phyloP scores from a whole-genome alignment of 2,329 filamentous ascomycete species.

The Tolypocladium ophioglossoides region DNA sequence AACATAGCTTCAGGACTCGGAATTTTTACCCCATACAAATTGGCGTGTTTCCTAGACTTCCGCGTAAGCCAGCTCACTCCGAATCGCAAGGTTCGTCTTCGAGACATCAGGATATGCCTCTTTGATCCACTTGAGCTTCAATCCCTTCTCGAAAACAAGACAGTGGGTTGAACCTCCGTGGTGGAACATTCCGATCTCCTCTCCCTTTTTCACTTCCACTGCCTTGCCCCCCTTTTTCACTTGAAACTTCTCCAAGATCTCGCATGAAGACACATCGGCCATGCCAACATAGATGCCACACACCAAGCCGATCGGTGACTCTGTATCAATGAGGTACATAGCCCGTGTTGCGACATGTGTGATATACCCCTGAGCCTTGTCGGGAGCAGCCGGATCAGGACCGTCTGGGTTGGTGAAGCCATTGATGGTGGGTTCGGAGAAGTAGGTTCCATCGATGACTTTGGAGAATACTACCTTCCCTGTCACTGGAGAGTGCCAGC shows the following conservation, averaged over 20 bases:
- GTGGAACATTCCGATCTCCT: constrained; percentile 64
- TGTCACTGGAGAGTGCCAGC: constrained; percentile 54
- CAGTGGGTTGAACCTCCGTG: constrained; percentile 59
- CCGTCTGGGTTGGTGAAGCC: constrained; percentile 5
- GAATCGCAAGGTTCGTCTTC: constrained; percentile 8
- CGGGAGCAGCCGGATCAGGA: constrained; percentile 8
- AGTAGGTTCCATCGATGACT: constrained; percentile 51
- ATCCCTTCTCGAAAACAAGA: constrained; percentile 46
- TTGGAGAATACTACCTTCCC: constrained; percentile 44
- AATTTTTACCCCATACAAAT: too few relatives aligned
- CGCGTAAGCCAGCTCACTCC: constrained; percentile 8
- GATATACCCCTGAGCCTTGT: constrained; percentile 48
- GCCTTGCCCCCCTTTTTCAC: not conserved
- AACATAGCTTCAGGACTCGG: too few relatives aligned
- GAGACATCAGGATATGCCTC: constrained; percentile 6
- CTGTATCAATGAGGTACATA: constrained; percentile 56
- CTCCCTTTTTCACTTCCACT: constrained; percentile 38
- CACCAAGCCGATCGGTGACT: constrained; percentile 56
- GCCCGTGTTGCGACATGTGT: constrained; percentile 52
- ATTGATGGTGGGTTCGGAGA: constrained; percentile 32
- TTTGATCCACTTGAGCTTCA: constrained; percentile 24
- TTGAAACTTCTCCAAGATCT: constrained; percentile 26
- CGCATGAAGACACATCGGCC: constrained; percentile 59
- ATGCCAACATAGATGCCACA: constrained; percentile 60
- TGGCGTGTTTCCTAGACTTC: not conserved